Evolutionary conservation across 306 rosid species (phyloP), one percentile per base, ranked within the genome.

Genomic region (Vachellia collinsii): DNA sequence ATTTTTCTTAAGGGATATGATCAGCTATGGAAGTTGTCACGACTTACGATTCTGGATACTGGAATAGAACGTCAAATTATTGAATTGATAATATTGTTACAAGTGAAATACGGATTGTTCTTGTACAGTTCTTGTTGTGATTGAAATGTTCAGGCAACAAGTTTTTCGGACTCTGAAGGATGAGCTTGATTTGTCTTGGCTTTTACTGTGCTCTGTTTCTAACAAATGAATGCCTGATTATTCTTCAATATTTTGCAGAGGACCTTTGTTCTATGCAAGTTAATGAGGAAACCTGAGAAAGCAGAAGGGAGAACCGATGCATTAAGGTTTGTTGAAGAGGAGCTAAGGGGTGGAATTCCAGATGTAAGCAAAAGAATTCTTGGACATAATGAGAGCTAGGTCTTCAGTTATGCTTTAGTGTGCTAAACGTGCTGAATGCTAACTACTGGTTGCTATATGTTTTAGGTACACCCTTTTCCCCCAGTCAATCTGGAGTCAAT

Each of bases 191-290:
- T 80, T 76, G 6, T 34, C 8, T 76, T 50, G 47, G 56, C 5
- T 14, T 51, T 76, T 77, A n/a, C 22, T 76, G 23, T 76, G 74
- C 72, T 17, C 8, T 59, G 51, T 61, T 77, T 41, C 68, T 20
- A 34, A 75, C 11, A 51, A 25, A 64, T 63, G 12, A 72, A 72
- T 42, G n/a, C 29, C 34, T 76, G 75, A 69, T 74, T 41, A 34
- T 44, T 70, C 62, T 51, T 83, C 48, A 71, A 63, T 72, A 64
- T 78, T 76, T 25, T 81, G 80, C 77, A 91, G 98, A 75, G 65
- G 54, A 38, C 79, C 48, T 87, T 83, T 72, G 93, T 90, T 70
- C 19, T 94, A 41, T 81, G 90, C 71, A 87, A 85, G 34, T 41
- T 94, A 75, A 88, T 36, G 82, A 56, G 69, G 51, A 87, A 89